Conservation (phyloP, 768 basidiomycete species). For the Trametes meyenii region DNA sequence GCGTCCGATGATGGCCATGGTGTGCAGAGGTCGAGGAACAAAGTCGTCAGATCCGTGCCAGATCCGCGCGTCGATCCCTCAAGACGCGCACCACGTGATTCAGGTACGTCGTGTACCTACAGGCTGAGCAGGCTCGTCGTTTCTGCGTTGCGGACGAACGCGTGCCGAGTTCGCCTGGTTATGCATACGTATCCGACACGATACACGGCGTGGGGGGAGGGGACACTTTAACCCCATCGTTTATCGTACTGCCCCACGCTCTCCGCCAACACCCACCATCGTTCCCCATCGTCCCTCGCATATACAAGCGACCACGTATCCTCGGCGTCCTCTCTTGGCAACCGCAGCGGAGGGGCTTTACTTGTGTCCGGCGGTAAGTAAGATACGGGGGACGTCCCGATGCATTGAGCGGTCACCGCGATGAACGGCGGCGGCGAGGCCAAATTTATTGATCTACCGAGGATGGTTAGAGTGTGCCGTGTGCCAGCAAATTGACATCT, state of each 20-base stretch:
- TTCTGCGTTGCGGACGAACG: no score
- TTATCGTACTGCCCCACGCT: constrained; percentile 45
- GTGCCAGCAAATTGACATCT: not conserved
- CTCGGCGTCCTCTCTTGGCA: constrained; percentile 53
- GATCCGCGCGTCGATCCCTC: constrained; percentile 3
- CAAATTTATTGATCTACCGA: not conserved
- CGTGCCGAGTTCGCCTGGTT: no score
- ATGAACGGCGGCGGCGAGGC: constrained; percentile 34
- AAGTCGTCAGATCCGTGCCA: constrained; percentile 15
- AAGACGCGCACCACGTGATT: constrained; percentile 9
- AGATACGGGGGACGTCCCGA: constrained; percentile 51
- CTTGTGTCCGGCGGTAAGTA: constrained; percentile 44
- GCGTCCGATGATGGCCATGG: not conserved
- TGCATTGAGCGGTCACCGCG: constrained; percentile 49
- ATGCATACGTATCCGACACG: not conserved
- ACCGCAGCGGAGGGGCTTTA: constrained; percentile 39
- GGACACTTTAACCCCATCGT: constrained; percentile 41
- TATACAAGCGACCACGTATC: constrained; percentile 50
- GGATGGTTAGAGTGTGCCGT: not conserved
- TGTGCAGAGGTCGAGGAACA: not conserved
- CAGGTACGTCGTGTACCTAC: not conserved
- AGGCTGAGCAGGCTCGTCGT: no score
- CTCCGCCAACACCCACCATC: constrained; percentile 49
- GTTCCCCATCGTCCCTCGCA: constrained; percentile 18
- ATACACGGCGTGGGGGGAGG: not conserved